These are phyloP conservation scores for Kalaharituber pfeilii DNA, from an alignment of 2,329 filamentous ascomycete genomes.

Conservation along the genomic window DNA sequence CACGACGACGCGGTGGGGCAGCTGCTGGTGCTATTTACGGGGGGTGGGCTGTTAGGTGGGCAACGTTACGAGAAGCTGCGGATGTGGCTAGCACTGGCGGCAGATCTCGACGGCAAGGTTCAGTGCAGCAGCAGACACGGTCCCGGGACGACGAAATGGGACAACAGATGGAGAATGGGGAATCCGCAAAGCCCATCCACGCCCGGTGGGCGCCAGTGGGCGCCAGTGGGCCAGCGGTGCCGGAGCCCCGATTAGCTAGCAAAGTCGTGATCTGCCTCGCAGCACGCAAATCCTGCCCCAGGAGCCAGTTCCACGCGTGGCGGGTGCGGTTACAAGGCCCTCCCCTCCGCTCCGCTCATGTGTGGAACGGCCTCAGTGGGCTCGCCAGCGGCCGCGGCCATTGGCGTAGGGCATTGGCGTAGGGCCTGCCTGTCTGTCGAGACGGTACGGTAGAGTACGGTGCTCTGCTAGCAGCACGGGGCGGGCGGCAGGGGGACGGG, in stretches of 20 bases:
- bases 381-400: too few relatives aligned
- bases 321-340: too few relatives aligned
- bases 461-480: too few relatives aligned
- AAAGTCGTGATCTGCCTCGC: background rate
- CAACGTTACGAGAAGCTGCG: too few relatives aligned
- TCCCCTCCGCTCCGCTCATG: too few relatives aligned
- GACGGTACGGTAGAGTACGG: background rate
- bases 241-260: background rate
- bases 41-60: background rate
- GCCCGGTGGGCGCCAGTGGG: too few relatives aligned
- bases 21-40: background rate
- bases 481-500: too few relatives aligned
- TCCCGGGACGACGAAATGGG: background rate
- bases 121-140: background rate
- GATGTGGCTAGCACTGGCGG: too few relatives aligned
- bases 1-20: background rate
- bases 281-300: background rate
- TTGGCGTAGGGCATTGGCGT: too few relatives aligned
- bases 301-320: too few relatives aligned
- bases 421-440: background rate
- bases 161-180: background rate
- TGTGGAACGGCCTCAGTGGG: too few relatives aligned
- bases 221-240: background rate
- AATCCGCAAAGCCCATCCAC: too few relatives aligned
- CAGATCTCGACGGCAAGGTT: background rate